These are phyloP conservation scores for Neurospora sp. DNA, from an alignment of 495 filamentous ascomycete genomes.

Conservation along the genomic window DNA sequence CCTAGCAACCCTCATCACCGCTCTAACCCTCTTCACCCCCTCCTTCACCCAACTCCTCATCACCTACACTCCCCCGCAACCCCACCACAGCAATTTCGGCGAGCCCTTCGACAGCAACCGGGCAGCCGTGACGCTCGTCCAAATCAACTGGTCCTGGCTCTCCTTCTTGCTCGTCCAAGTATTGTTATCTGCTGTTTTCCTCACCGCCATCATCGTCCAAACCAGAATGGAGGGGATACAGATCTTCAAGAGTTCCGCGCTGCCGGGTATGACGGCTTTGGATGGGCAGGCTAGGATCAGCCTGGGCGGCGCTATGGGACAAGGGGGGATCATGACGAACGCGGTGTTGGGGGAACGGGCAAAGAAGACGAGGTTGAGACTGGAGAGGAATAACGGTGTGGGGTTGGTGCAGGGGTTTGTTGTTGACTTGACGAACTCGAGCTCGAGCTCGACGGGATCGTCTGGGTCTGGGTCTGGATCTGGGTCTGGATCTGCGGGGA, in stretches of 20 bases:
- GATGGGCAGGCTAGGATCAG: background rate
- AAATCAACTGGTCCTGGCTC: constrained; percentile 5
- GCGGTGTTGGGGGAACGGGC: background rate
- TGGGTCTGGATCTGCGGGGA: background rate
- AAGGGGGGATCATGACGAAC: background rate
- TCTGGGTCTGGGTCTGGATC: background rate
- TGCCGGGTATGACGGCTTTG: constrained; percentile 3
- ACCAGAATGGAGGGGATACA: background rate
- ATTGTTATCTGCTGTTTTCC: background rate
- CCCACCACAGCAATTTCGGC: background rate
- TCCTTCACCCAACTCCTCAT: background rate
- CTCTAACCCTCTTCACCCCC: background rate
- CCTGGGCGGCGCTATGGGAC: background rate
- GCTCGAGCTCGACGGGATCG: background rate
- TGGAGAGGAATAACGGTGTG: background rate
- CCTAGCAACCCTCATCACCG: background rate
- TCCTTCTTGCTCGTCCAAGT: background rate
- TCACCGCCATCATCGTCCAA: background rate
- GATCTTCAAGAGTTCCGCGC: constrained; percentile 4
- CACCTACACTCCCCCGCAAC: constrained; percentile 2
- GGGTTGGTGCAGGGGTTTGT: background rate
- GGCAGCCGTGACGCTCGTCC: background rate
- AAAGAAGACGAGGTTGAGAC: background rate
- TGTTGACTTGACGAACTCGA: background rate
- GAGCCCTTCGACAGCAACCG: background rate